Evolutionary conservation across 805 yeast genomes (phyloP), one percentile per base, ranked within the genome.

Genomic region (Pichia nanzhaoensis): DNA sequence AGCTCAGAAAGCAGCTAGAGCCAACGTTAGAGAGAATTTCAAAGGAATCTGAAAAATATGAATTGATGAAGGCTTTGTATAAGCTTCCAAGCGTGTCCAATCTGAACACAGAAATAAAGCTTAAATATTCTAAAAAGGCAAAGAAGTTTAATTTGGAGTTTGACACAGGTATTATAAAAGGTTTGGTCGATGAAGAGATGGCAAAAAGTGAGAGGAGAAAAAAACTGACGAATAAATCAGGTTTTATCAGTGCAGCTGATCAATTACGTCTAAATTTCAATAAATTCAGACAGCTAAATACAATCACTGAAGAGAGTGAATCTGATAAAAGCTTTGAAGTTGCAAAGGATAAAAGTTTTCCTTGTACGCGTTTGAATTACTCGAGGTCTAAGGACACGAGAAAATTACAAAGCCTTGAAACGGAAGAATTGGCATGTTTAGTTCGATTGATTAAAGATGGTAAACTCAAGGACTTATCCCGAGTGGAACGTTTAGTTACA

Each of bases 11-110:
- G n/a, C 59, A 59, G 12, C 19, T 61, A 4, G 31, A 44, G 21
- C 63, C 65, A 10, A 51, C 53, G 31, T 48, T 60, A 18, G 44
- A 45, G n/a, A 36, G 34, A 7, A 32, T 60, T 30, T 44, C 54
- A 18, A 34, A 49, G 13, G 49, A 52, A 7, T 46, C 57, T 5
- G 48, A 45, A 20, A 59, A 62, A 35, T 62, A 61, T 41, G 55
- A 56, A 30, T 36, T 51, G 5, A 35, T 55, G 21, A 60, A 57
- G 42, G 38, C 28, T 17, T 33, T 58, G 3, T 57, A 58, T 34
- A 59, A 53, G 37, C 50, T 60, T 21, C 64, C 63, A 8, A 59
- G 63, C 43, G 49, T 59, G 5, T 52, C 59, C 0, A 54, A 56
- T 27, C 39, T 60, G 28, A 50, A 50, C 20, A 47, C 44, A 18